Evolutionary conservation across 2,329 filamentous ascomycete species (phyloP).

Genomic region (Calonectria ilicicola): DNA sequence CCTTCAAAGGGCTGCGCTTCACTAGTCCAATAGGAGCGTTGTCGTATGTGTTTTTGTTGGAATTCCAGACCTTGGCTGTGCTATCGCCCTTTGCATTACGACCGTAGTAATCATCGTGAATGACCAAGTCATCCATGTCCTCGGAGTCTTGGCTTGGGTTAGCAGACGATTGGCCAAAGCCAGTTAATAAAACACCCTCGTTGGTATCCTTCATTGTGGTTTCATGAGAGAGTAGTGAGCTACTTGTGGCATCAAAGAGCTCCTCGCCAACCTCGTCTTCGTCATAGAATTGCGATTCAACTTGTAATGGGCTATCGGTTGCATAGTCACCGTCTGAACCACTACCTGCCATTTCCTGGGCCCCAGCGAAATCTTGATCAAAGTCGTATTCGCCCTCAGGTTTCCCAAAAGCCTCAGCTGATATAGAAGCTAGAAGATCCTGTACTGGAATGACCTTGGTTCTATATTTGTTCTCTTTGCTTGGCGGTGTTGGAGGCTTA

Average conservation of each 20-base stretch:
- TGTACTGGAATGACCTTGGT: conserved; percentile 88
- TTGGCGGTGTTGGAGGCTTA: conserved; percentile 85
- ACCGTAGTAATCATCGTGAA: conserved; percentile 84
- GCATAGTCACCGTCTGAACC: conserved; percentile 44
- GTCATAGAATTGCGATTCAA: conserved; percentile 62
- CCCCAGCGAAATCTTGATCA: conserved; percentile 71
- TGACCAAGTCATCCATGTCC: conserved; percentile 73
- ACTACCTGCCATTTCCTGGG: conserved; percentile 60
- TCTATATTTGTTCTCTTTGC: conserved; percentile 85
- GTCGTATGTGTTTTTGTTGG: conserved; percentile 79
- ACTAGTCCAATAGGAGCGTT: conserved; percentile 71
- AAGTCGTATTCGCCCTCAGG: conserved; percentile 72
- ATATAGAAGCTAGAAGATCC: conserved; percentile 91
- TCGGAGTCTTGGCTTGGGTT: conserved; percentile 54
- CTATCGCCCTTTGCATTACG: conserved; percentile 70
- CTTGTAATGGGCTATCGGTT: conserved; percentile 51
- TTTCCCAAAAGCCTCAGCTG: conserved; percentile 82
- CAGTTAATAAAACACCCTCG: conserved; percentile 51
- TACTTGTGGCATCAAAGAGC: conserved; percentile 60
- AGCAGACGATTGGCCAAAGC: conserved; percentile 39
- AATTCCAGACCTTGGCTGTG: conserved; percentile 84
- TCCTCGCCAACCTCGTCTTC: conserved; percentile 57
- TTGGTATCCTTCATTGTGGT: conserved; percentile 50
- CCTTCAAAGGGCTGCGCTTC: conserved; percentile 76
- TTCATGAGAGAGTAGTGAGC: conserved; percentile 44